Evolutionary conservation across 768 basidiomycete species (phyloP), one percentile per base, ranked within the genome.

Genomic region (Tricholomella constricta): DNA sequence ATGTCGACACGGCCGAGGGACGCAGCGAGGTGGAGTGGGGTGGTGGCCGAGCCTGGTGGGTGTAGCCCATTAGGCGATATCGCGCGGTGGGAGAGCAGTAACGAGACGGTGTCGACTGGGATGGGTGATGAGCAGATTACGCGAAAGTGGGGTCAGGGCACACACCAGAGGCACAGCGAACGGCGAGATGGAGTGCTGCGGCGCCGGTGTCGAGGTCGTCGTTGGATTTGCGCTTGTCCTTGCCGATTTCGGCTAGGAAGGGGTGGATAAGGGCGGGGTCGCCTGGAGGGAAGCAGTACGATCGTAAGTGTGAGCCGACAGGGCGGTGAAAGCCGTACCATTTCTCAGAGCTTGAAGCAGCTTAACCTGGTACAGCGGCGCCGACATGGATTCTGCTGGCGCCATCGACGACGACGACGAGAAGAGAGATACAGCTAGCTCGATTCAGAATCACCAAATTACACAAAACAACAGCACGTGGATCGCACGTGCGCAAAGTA

Each of bases 201-300:
- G 89, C 86, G 11, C 82, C 87, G 1, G 85, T 79, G 63, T 91
- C 86, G 0, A 84, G 53, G 14, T 26, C 36, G 64, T 50, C 19
- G 80, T 78, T 22, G 25, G 45, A 56, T 15, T 68, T 76, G 4
- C 82, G 79, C 50, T 74, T 80, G 58, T 88, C 84, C 65, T 84
- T 87, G 45, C 78, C 75, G 35, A 93, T 86, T 65, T 90, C 89
- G 1, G 83, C 62, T n/a, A 93, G 76, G 62, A 91, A 88, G 1
- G 89, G 88, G 58, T 89, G 88, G n/a, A 93, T 89, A 11, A 81
- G 74, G 6, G 88, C 80, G 0, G 88, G 86, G 59, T 93, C 88
- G 26, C 90, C 90, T 90, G 26, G 12, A 11, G 1, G 6, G n/a
- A n/a, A 31, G 11, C 50, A 45, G 15, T 14, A 14, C 26, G n/a